Evolutionary conservation across 129 eudicot species (phyloP), one percentile per base, ranked within the genome.

Genomic region (Saussurea involucrata): DNA sequence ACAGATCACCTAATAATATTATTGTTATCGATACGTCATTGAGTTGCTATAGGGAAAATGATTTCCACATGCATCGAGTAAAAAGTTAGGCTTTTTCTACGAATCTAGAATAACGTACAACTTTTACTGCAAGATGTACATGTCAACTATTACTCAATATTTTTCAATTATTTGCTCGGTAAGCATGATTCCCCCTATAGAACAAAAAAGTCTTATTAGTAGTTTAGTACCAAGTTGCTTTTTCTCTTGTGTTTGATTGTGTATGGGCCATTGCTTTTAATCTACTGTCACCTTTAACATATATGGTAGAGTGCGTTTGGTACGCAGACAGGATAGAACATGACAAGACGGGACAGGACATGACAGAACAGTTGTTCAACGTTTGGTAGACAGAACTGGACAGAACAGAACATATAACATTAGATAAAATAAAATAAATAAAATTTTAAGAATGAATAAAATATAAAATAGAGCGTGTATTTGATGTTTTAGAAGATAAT

Each of bases 161-260:
- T 71, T 71, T 40, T 46, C 17, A 72, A 27, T 49, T 49, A 29
- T 72, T 72, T 72, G 63, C 24, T 27, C 49, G 15, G 5, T 17
- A 40, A 27, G 27, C 57, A 71, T 4, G 76, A 72, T n/a, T 49
- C 44, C 27, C 27, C 76, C 18, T n/a, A 66, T 66, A 15, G 71
- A 66, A 31, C 71, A 17, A 31, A 72, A 46, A 28, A 21, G 8
- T 71, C 17, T 29, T 49, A 66, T 20, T 2, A 17, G 65, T 53
- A 46, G 44, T 42, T 20, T 2, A 17, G 65, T 53, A 46, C 66
- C 65, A 72, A 72, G 66, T 72, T 72, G 66, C 65, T 53, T 64
- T 72, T 72, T 72, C 28, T 72, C 18, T 27, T 28, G 27, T 31
- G 71, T 17, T 46, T 72, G 42, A 17, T 27, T 28, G 27, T 31